Conservation (phyloP, 1,139 yeast species). For the Eremothecium gossypii region DNA sequence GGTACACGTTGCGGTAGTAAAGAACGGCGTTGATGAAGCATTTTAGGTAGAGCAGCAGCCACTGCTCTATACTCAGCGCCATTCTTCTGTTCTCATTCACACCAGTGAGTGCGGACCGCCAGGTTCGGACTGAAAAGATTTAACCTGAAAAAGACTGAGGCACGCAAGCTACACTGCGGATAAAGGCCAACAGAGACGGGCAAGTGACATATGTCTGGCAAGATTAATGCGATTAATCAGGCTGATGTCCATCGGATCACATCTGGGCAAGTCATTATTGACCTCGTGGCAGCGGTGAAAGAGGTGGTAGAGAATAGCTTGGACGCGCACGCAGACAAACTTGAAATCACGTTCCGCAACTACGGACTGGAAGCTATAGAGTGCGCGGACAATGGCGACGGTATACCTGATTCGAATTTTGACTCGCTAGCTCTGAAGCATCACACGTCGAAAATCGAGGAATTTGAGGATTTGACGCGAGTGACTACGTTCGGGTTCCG, state of each 20-base stretch:
- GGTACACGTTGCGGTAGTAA: constrained; percentile 28
- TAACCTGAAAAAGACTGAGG: too few relatives aligned
- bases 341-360: constrained; percentile 59
- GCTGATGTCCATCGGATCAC: constrained; percentile 58
- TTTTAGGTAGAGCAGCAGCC: constrained; percentile 26
- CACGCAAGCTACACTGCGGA: too few relatives aligned
- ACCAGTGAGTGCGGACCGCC: too few relatives aligned
- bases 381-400: constrained; percentile 70
- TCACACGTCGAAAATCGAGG: constrained; percentile 66
- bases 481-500: constrained; percentile 66
- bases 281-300: constrained; percentile 65
- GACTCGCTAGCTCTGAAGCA: constrained; percentile 57
- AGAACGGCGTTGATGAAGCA: constrained; percentile 26
- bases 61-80: constrained; percentile 15
- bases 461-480: constrained; percentile 46
- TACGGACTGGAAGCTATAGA: constrained; percentile 71
- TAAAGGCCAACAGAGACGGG: too few relatives aligned
- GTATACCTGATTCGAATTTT: constrained; percentile 54
- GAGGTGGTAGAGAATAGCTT: constrained; percentile 81
- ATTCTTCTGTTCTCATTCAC: too few relatives aligned
- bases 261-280: constrained; percentile 88
- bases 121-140: too few relatives aligned
- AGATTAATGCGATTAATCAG: constrained; percentile 16
- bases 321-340: constrained; percentile 61
- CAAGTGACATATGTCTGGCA: constrained; percentile 3